Evolutionary conservation across 352 stramenopile genomes (phyloP).

Genomic region (Pythium myriotylum): DNA sequence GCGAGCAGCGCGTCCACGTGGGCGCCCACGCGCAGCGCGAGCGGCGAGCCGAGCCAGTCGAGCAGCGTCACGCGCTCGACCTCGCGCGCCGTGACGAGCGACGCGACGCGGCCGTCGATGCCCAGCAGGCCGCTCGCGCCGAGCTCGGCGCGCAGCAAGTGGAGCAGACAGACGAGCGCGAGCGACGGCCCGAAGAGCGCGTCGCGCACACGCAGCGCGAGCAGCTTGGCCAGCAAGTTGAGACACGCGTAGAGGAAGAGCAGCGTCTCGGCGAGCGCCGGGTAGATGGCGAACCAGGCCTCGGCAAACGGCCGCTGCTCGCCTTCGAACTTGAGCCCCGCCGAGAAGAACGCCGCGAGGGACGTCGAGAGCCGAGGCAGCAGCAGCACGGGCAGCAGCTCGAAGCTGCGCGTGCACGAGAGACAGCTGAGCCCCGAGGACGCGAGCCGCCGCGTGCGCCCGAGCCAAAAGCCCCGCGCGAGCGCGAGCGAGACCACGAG

Average conservation of each 20-base stretch:
- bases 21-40: constrained; percentile 35
- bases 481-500: constrained; percentile 37
- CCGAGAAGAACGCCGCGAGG: constrained; percentile 45
- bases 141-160: constrained; percentile 33
- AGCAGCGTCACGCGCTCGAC: constrained; percentile 34
- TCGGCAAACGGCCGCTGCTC: constrained; percentile 44
- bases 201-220: constrained; percentile 38
- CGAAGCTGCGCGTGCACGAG: constrained; percentile 38
- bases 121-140: constrained; percentile 18
- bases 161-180: constrained; percentile 36
- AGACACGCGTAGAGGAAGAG: constrained; percentile 36
- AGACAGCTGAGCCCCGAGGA: constrained; percentile 42
- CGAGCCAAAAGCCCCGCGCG: constrained; percentile 8
- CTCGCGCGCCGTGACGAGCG: constrained; percentile 30
- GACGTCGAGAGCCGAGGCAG: constrained; percentile 41
- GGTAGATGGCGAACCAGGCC: constrained; percentile 54
- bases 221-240: constrained; percentile 43
- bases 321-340: constrained; percentile 46
- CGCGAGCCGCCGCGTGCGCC: constrained; percentile 2
- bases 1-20: constrained; percentile 38
- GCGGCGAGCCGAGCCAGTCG: constrained; percentile 40
- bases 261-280: constrained; percentile 36
- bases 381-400: constrained; percentile 44
- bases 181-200: constrained; percentile 42
- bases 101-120: constrained; percentile 34